phyloP scores from a whole-genome alignment of 331 rosid genomes.

The Telfairia occidentalis region DNA sequence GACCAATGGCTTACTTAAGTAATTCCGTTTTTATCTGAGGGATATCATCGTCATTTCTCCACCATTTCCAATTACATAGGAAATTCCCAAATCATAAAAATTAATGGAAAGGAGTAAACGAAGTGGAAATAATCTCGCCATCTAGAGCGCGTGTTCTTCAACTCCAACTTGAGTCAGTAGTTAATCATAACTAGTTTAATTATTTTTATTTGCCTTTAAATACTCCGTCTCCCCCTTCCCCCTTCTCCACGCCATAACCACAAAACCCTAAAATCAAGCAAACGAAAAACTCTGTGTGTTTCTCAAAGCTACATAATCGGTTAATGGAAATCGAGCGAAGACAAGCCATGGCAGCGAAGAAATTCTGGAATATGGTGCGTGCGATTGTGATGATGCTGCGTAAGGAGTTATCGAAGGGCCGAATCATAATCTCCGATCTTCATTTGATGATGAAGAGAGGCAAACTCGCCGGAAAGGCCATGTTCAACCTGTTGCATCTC shows the following conservation, averaged over 20 bases:
- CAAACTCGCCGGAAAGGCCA: conserved; percentile 71
- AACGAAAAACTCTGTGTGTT: background rate
- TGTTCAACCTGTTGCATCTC: conserved; percentile 46
- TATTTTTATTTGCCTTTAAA: background rate
- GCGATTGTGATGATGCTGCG: conserved; percentile 49
- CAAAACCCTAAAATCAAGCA: background rate
- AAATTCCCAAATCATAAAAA: background rate
- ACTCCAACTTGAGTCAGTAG: background rate
- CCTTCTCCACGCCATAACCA: background rate
- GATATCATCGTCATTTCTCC: background rate
- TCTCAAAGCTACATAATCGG: background rate
- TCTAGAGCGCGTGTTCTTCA: background rate
- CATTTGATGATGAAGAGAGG: conserved; percentile 66
- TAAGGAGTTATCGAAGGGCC: conserved; percentile 52
- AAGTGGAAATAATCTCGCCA: background rate
- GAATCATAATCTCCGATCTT: conserved; percentile 39
- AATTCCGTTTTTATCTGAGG: background rate
- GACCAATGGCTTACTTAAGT: background rate
- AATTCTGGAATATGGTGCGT: conserved; percentile 53
- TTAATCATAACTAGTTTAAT: too few species aligned
- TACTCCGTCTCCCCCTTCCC: background rate
- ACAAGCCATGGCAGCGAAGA: conserved; percentile 35
- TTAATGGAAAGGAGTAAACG: background rate
- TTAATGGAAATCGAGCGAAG: conserved; percentile 9
- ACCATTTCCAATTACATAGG: background rate